These are phyloP conservation scores for Colletotrichum shisoi DNA, from an alignment of 2,329 filamentous ascomycete species.

Conservation along the genomic window DNA sequence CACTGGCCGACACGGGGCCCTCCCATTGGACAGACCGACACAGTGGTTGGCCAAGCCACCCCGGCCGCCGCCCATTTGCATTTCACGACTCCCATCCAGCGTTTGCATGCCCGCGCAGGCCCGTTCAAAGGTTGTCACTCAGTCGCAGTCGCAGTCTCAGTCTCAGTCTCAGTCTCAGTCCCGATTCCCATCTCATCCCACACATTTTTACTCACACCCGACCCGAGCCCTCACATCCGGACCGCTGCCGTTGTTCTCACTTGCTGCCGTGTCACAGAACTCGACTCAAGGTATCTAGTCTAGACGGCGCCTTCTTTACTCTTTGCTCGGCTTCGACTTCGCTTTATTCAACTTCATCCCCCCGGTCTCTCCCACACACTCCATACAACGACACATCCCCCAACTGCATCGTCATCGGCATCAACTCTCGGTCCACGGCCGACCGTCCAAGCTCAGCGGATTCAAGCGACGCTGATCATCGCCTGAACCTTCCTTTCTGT, in stretches of 20 bases:
- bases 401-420: slow-evolving; percentile 13
- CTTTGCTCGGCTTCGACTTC: neutral
- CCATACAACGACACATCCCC: neutral
- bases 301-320: neutral
- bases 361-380: neutral
- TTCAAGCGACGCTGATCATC: slow-evolving; percentile 6
- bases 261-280: neutral
- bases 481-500: slow-evolving; percentile 14
- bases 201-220: neutral
- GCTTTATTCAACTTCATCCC: slow-evolving; percentile 16
- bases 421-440: neutral
- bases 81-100: slow-evolving; percentile 18
- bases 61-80: slow-evolving; percentile 27
- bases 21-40: slow-evolving; percentile 32
- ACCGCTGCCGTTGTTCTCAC: neutral
- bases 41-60: slow-evolving; percentile 33
- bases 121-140: slow-evolving; percentile 11
- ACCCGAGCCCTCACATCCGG: slow-evolving; percentile 16
- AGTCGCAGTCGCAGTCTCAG: neutral
- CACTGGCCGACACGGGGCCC: neutral
- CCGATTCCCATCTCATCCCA: slow-evolving; percentile 8
- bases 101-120: slow-evolving; percentile 25
- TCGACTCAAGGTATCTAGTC: neutral
- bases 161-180: neutral
- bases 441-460: neutral